phyloP scores from a whole-genome alignment of 2,329 filamentous ascomycete species.

The Fusarium pseudograminearum region DNA sequence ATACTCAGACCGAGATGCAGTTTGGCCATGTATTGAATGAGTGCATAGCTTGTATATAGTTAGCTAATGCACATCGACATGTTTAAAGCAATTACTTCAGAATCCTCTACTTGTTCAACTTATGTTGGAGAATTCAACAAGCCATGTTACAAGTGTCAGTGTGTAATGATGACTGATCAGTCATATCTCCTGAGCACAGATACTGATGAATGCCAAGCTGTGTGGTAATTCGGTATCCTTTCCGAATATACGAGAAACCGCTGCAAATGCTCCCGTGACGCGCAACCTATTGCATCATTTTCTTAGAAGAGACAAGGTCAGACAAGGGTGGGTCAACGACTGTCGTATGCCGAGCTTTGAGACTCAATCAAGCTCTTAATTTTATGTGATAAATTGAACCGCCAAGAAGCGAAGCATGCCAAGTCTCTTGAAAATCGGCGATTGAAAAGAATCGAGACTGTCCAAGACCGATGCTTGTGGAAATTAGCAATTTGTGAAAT shows the following conservation, averaged over 20 bases:
- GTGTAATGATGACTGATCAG: background rate
- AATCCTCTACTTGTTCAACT: background rate
- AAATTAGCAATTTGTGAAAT: background rate
- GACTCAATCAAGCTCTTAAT: background rate
- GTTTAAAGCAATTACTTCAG: background rate
- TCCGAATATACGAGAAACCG: conserved; percentile 1
- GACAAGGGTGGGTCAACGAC: background rate
- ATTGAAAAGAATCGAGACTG: background rate
- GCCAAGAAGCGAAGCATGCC: background rate
- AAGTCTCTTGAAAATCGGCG: background rate
- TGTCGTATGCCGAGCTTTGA: conserved; percentile 21
- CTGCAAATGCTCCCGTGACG: background rate
- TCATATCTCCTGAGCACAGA: background rate
- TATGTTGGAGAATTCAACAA: background rate
- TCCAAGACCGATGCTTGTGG: background rate
- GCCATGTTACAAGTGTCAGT: background rate
- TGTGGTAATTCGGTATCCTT: background rate
- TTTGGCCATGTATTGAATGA: too few relatives aligned
- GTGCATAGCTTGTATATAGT: too few relatives aligned
- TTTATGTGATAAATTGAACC: background rate
- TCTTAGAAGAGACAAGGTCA: background rate
- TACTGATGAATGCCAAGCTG: background rate
- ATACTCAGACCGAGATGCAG: too few relatives aligned
- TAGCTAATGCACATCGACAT: background rate
- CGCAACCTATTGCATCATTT: conserved; percentile 1